A percentile compares a stretch with the other conserved stretches of the same genome.
phyloP scores from a whole-genome alignment of 2,329 filamentous ascomycete genomes.

The Talaromyces sp. region DNA sequence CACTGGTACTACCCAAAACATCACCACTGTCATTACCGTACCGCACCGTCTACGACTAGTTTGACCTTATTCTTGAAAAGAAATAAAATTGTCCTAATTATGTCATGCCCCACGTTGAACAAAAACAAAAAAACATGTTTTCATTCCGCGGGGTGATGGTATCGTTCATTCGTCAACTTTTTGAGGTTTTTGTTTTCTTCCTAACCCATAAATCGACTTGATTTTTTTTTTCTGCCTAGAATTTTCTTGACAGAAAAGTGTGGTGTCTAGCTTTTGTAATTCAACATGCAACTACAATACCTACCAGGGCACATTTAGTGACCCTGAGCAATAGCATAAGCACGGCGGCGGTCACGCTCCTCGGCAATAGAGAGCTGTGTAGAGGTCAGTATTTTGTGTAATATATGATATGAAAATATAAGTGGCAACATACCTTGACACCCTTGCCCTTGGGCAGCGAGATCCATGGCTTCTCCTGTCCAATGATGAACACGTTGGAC shows the following conservation, averaged over 20 bases:
- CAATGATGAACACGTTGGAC: constrained; percentile 99
- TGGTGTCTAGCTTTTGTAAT: background rate
- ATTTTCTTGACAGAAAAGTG: background rate
- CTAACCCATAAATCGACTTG: constrained; percentile 1
- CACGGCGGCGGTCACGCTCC: constrained; percentile 96
- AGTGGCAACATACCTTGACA: constrained; percentile 65
- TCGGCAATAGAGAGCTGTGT: constrained; percentile 85
- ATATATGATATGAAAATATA: background rate
- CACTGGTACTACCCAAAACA: no score
- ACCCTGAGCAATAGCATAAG: constrained; percentile 52
- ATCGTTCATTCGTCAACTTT: constrained; percentile 12
- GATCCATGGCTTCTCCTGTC: constrained; percentile 98
- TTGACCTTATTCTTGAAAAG: background rate
- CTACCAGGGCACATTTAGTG: constrained; percentile 34
- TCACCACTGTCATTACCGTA: no score
- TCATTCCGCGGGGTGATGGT: background rate
- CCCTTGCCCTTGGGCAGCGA: constrained; percentile 99
- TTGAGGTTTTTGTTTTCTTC: background rate
- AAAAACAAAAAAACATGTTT: background rate
- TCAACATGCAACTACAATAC: constrained; percentile 2
- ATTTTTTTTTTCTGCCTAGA: constrained; percentile 9
- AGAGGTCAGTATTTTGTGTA: constrained; percentile 1
- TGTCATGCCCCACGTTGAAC: background rate
- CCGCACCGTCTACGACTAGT: no score
- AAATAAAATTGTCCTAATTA: constrained; percentile 1